Evolutionary conservation across 495 filamentous ascomycete genomes (phyloP).

Genomic region (Darksidea phi): DNA sequence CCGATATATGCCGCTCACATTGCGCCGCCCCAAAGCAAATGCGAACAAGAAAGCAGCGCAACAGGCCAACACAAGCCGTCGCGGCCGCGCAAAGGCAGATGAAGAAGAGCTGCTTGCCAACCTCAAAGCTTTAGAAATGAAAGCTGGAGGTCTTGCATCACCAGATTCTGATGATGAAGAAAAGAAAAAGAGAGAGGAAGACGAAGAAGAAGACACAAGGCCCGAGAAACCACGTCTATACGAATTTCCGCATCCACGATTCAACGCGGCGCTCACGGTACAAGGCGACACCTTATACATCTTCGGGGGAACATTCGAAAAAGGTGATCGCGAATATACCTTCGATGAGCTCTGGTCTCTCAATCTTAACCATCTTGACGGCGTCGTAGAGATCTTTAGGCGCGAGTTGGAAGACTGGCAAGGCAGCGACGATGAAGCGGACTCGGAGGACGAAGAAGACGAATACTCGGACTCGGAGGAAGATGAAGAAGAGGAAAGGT

Average conservation of each 20-base stretch:
- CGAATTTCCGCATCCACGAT: conserved; percentile 81
- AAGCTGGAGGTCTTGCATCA: conserved; percentile 63
- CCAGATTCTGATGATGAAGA: conserved; percentile 51
- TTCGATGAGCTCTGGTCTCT: conserved; percentile 93
- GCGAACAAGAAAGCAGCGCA: conserved; percentile 59
- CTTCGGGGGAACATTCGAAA: conserved; percentile 92
- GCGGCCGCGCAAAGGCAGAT: conserved; percentile 73
- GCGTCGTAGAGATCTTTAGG: conserved; percentile 83
- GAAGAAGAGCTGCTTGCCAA: conserved; percentile 88
- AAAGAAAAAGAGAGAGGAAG: conserved; percentile 45
- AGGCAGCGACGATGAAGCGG: conserved; percentile 52
- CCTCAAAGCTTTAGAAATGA: conserved; percentile 75
- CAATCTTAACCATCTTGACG: conserved; percentile 87
- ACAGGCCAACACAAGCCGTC: conserved; percentile 51
- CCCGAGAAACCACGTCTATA: conserved; percentile 53
- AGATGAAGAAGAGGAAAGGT: conserved; percentile 69
- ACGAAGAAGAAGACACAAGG: conserved; percentile 53
- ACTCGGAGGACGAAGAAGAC: conserved; percentile 57
- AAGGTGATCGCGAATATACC: conserved; percentile 88
- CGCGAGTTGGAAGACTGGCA: conserved; percentile 83
- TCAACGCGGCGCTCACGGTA: conserved; percentile 85
- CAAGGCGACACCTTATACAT: conserved; percentile 91
- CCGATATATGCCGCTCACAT: conserved; percentile 79
- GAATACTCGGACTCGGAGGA: conserved; percentile 65
- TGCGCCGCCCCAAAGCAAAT: conserved; percentile 64